Evolutionary conservation across 352 stramenopile species (phyloP).

Genomic region (Phytophthora citrophthora): DNA sequence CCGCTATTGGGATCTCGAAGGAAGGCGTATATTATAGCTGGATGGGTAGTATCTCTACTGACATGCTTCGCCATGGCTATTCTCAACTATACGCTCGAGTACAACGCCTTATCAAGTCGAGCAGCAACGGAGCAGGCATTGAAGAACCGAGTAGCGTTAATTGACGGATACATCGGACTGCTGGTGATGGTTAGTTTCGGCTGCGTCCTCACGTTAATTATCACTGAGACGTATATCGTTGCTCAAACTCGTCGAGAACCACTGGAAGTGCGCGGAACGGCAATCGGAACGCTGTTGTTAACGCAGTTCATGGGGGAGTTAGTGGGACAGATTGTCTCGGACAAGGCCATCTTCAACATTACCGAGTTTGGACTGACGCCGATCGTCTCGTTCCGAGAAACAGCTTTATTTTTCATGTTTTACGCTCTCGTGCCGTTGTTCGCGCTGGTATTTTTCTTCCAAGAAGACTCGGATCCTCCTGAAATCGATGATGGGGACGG

Average conservation of each 20-base stretch:
- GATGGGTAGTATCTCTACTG: conserved; percentile 49
- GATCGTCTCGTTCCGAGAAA: conserved; percentile 51
- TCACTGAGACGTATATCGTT: conserved; percentile 63
- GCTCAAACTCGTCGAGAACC: conserved; percentile 61
- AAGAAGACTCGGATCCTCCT: conserved; percentile 40
- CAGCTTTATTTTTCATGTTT: conserved; percentile 61
- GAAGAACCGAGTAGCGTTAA: conserved; percentile 30
- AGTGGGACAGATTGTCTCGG: conserved; percentile 51
- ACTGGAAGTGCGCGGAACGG: conserved; percentile 32
- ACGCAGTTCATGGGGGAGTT: conserved; percentile 58
- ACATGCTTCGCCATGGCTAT: conserved; percentile 59
- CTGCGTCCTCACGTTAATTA: conserved; percentile 52
- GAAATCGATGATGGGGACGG: conserved; percentile 30
- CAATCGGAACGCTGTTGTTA: conserved; percentile 55
- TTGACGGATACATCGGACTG: conserved; percentile 51
- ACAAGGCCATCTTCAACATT: conserved; percentile 60
- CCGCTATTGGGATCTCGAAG: conserved; percentile 51
- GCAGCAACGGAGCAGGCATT: conserved; percentile 23
- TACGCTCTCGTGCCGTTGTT: conserved; percentile 50
- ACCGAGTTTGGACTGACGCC: conserved; percentile 49
- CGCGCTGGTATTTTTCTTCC: conserved; percentile 42
- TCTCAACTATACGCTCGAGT: conserved; percentile 63
- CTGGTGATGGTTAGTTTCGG: conserved; percentile 61
- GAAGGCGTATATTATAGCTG: conserved; percentile 64
- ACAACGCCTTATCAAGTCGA: conserved; percentile 32